phyloP scores from a whole-genome alignment of 2,329 filamentous ascomycete genomes.

The Epichloe aotearoae region DNA sequence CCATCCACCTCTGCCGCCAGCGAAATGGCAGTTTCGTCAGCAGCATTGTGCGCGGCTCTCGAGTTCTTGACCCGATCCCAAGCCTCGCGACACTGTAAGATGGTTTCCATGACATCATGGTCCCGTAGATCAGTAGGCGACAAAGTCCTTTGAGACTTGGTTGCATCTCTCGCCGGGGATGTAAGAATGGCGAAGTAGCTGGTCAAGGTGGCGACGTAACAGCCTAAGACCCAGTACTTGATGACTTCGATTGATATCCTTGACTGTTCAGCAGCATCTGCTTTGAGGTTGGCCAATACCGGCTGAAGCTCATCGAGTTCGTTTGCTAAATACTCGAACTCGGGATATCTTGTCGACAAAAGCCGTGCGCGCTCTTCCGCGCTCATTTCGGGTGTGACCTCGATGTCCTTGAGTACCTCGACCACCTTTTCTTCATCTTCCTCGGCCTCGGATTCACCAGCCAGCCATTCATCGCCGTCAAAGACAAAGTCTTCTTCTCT shows the following conservation, averaged over 20 bases:
- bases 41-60: conserved; percentile 30
- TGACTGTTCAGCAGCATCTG: conserved; percentile 39
- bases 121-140: conserved; percentile 71
- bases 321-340: conserved; percentile 74
- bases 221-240: conserved; percentile 68
- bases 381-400: conserved; percentile 69
- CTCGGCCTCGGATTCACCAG: conserved; percentile 36
- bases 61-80: conserved; percentile 66
- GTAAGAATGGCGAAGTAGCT: conserved; percentile 95
- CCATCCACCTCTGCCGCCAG: conserved; percentile 15
- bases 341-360: conserved; percentile 72
- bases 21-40: conserved; percentile 10
- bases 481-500: conserved; percentile 86
- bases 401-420: conserved; percentile 72
- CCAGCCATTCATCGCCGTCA: conserved; percentile 76
- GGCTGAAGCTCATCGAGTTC: conserved; percentile 67
- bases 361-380: conserved; percentile 62
- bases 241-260: conserved; percentile 46
- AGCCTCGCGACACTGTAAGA: conserved; percentile 65
- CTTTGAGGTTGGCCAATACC: conserved; percentile 43
- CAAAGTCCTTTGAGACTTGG: conserved; percentile 43
- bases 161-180: conserved; percentile 53
- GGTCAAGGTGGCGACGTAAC: conserved; percentile 73
- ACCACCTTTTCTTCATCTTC: conserved; percentile 53
- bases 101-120: conserved; percentile 77